Evolutionary conservation across 2,329 filamentous ascomycete genomes (phyloP), one percentile per base, ranked within the genome.

Genomic region (Colletotrichum karsti): DNA sequence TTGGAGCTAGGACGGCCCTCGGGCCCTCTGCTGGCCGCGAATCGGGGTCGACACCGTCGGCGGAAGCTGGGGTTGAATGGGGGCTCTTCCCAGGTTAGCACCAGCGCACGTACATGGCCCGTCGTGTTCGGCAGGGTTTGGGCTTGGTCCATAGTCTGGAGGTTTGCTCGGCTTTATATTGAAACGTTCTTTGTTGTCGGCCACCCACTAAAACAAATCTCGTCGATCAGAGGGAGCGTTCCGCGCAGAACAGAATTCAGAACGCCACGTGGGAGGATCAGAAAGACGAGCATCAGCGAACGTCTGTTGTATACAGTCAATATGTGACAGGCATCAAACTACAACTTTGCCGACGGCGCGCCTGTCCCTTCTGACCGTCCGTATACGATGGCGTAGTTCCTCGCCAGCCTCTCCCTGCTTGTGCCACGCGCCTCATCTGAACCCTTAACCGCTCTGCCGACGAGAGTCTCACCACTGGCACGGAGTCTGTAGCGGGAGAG

Each of bases 301-400:
- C 20, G 22, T 26, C 33, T 35, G 33, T 24, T 46, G 5, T 41
- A 39, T 13, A 26, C 33, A 10, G 10, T 33, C n/a, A 28, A 22
- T 18, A 26, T 37, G 18, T 37, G 24, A 33, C 13, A 20, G 35
- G 15, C 5, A 18, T 20, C 33, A 13, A 15, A 20, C 18, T 18
- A 67, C 22, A 67, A 26, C 24, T 39, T 67, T 39, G 64, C n/a
- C 28, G 18, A 51, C 22, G 3, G n/a, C 20, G 7, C n/a, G 10
- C 12, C n/a, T 37, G 12, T 9, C 20, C 6, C 51, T n/a, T 5
- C 10, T n/a, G 50, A 5, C 30, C 60, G 60, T 8, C 80, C 80
- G 35, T 82, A 83, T 2, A 82, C 80, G 55, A 82, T 76, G 1
- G 67, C 73, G 8, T 73, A 64, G 42, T 83, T 79, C 55, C 69